Percentiles rank a stretch among this genome's conserved stretches.
Evolutionary conservation across 2,329 filamentous ascomycete genomes (phyloP).

Genomic region (Trichoderma sp.): DNA sequence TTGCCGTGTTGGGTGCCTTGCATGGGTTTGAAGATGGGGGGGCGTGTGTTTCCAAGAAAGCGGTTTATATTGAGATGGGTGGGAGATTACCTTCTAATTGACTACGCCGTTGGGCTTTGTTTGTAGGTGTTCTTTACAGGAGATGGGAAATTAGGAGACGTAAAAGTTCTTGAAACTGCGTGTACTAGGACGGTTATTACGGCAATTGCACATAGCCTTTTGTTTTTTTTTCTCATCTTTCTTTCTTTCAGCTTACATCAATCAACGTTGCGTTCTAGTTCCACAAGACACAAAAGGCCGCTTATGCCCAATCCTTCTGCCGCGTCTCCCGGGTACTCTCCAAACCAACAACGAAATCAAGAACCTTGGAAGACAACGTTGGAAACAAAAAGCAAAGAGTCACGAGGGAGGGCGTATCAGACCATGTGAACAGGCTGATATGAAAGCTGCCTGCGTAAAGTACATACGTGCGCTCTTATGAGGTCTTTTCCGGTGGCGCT

Average conservation of each 20-base stretch:
- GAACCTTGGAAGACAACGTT: not conserved
- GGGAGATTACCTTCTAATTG: not conserved
- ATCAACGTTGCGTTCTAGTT: not conserved
- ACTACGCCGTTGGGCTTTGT: too few relatives aligned
- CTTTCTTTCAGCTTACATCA: not conserved
- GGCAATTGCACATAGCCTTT: not conserved
- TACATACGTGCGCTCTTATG: not conserved
- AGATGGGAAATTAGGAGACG: not conserved
- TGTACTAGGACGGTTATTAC: not conserved
- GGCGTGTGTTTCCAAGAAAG: not conserved
- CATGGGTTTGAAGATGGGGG: not conserved
- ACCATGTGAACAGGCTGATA: not conserved
- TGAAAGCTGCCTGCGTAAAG: not conserved
- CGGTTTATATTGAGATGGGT: not conserved
- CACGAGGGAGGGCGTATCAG: not conserved
- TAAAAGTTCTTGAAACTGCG: not conserved
- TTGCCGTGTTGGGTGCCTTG: slow-evolving; percentile 15
- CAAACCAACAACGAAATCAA: not conserved
- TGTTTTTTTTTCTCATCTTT: too few relatives aligned
- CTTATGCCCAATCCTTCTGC: not conserved
- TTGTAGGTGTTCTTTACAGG: not conserved
- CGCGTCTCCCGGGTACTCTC: not conserved
- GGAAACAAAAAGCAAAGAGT: not conserved
- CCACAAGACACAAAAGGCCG: not conserved
- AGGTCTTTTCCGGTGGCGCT: not conserved